Evolutionary conservation across 1,284 basidiomycete genomes (phyloP), one percentile per base, ranked within the genome.

Genomic region (Waitea zeae): DNA sequence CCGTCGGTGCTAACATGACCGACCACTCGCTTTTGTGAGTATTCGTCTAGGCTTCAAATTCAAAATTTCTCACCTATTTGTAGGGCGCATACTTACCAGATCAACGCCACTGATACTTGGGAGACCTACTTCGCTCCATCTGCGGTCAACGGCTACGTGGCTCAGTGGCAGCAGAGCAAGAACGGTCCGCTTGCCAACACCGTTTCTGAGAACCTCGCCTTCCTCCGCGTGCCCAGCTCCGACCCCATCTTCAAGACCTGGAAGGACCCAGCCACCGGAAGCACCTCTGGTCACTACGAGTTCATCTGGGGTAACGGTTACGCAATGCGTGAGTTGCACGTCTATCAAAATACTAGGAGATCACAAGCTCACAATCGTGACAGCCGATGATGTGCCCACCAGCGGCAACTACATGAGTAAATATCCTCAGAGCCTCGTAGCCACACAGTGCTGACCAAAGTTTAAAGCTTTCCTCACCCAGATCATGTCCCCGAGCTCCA

Each of bases 1-100:
- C n/a, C n/a, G n/a, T 64, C 19, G 64, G 65, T 12, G 51, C 59
- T 43, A 66, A 67, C 42, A 44, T 68, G 15, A 45, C 48, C 17
- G 60, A 60, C 37, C 60, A 63, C 2, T 39, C n/a, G n/a, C n/a
- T n/a, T n/a, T 50, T 9, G 36, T 56, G 11, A 30, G 38, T 5
- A 47, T 46, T 35, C 37, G 41, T 12, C 61, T 48, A 41, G 27
- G 39, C 12, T 52, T 56, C 24, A 26, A 26, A n/a, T 26, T 26
- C 7, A n/a, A 9, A 9, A 9, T 7, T 26, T n/a, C 11, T 15
- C 34, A 17, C 5, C 17, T 35, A 5, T 35, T 20, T 20, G n/a
- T n/a, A n/a, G n/a, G n/a, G n/a, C 24, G 24, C 9, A 26, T 9
- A 26, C 24, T 12, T 56, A 56, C 37, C 39, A 44, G 5, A 51